Evolutionary conservation across 495 filamentous ascomycete species (phyloP).

Genomic region (Neurospora tetrasperma): DNA sequence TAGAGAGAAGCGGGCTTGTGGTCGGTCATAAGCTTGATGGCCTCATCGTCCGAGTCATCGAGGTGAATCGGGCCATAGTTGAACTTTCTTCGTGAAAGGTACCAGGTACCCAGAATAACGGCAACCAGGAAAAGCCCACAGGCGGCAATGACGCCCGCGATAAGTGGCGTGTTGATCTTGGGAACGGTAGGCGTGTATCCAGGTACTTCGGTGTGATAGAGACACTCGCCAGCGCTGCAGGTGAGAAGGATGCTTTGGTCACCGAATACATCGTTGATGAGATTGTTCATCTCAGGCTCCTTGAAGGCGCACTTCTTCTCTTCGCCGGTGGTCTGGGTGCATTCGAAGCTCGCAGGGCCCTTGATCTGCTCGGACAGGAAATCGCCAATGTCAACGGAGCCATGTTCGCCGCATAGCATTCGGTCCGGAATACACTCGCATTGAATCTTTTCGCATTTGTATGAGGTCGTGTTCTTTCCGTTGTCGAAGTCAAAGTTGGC

Average conservation of each 20-base stretch:
- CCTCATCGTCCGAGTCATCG: constrained; percentile 86
- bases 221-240: constrained; percentile 82
- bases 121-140: constrained; percentile 79
- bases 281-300: constrained; percentile 79
- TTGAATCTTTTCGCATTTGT: constrained; percentile 71
- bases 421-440: constrained; percentile 85
- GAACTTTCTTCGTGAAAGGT: constrained; percentile 64
- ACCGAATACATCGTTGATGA: constrained; percentile 82
- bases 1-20: constrained; percentile 83
- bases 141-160: constrained; percentile 86
- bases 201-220: constrained; percentile 83
- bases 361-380: constrained; percentile 72
- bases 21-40: constrained; percentile 72
- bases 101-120: constrained; percentile 78
- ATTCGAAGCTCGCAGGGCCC: constrained; percentile 76
- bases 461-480: constrained; percentile 64
- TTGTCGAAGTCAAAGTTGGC: constrained; percentile 51
- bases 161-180: constrained; percentile 93
- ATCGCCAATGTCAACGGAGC: constrained; percentile 83
- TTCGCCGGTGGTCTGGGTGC: constrained; percentile 51
- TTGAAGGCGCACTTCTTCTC: constrained; percentile 63
- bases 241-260: constrained; percentile 76
- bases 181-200: constrained; percentile 84
- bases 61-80: constrained; percentile 66
- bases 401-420: constrained; percentile 85